Evolutionary conservation across 2,329 filamentous ascomycete species (phyloP).

Genomic region (Aschersonia sp.): DNA sequence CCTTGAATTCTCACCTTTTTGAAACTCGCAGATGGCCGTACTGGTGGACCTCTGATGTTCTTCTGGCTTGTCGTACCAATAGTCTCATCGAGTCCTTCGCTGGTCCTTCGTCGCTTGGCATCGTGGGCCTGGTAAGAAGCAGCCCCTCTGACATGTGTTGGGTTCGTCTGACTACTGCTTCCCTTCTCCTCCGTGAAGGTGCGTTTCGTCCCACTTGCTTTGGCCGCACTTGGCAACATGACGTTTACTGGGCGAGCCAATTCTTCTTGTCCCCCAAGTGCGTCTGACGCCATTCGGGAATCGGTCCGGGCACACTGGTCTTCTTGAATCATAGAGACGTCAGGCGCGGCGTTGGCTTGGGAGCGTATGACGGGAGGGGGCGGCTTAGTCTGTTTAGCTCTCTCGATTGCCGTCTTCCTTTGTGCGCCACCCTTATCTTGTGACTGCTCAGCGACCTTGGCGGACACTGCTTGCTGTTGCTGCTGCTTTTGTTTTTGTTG

Average conservation of each 20-base stretch:
- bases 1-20: conserved; percentile 44
- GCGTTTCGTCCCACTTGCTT: conserved; percentile 41
- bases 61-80: conserved; percentile 40
- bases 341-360: conserved; percentile 36
- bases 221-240: conserved; percentile 38
- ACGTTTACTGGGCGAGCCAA: conserved; percentile 44
- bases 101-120: conserved; percentile 65
- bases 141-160: conserved; percentile 29
- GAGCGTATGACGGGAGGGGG: conserved; percentile 44
- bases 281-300: conserved; percentile 44
- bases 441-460: conserved; percentile 37
- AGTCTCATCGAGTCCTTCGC: conserved; percentile 55
- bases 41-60: conserved; percentile 65
- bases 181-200: conserved; percentile 5
- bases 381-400: conserved; percentile 48
- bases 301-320: conserved; percentile 26
- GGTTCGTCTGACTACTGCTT: conserved; percentile 19
- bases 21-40: conserved; percentile 58
- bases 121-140: conserved; percentile 56
- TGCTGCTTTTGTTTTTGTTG: conserved; percentile 43
- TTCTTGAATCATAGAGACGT: conserved; percentile 22
- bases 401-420: conserved; percentile 47
- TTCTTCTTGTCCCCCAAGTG: conserved; percentile 42
- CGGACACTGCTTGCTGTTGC: conserved; percentile 45
- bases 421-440: conserved; percentile 54